Percentiles rank a stretch among this genome's conserved stretches.
phyloP scores from a whole-genome alignment of 805 yeast species.

The Metschnikowia arizonensis region DNA sequence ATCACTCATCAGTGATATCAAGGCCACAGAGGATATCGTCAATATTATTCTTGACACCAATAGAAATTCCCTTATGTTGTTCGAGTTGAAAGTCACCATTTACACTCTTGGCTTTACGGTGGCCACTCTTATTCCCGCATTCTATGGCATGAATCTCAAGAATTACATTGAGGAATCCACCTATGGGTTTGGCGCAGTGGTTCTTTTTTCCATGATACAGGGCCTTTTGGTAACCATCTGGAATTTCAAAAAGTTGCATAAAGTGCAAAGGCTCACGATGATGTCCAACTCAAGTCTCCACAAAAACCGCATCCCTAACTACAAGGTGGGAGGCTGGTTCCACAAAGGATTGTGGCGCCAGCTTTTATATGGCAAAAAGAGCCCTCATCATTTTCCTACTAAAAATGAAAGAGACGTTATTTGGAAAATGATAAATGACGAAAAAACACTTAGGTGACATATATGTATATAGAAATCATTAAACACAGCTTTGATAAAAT shows the following conservation, averaged over 20 bases:
- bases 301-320: slow-evolving; percentile 9
- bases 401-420: slow-evolving; percentile 35
- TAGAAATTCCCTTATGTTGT: slow-evolving; percentile 83
- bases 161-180: slow-evolving; percentile 70
- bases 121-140: slow-evolving; percentile 81
- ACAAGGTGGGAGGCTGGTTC: slow-evolving; percentile 6
- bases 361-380: slow-evolving; percentile 26
- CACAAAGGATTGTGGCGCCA: slow-evolving; percentile 15
- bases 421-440: slow-evolving; percentile 44
- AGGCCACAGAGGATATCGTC: slow-evolving; percentile 88
- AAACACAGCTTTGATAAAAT: slow-evolving; percentile 8
- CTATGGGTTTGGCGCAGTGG: slow-evolving; percentile 58
- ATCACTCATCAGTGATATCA: slow-evolving; percentile 74
- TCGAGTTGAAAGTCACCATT: slow-evolving; percentile 76
- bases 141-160: slow-evolving; percentile 83
- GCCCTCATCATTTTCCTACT: slow-evolving; percentile 31
- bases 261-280: slow-evolving; percentile 67
- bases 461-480: slow-evolving; percentile 3
- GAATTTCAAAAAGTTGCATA: slow-evolving; percentile 53
- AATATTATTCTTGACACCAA: slow-evolving; percentile 89
- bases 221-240: slow-evolving; percentile 53
- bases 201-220: slow-evolving; percentile 46
- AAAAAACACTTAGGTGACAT: slow-evolving; percentile 16
- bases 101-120: slow-evolving; percentile 82
- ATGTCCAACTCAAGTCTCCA: slow-evolving; percentile 26